Base-by-base conservation (phyloP, 2,329 filamentous ascomycete genomes). In the Hirsutella minnesotensis region DNA sequence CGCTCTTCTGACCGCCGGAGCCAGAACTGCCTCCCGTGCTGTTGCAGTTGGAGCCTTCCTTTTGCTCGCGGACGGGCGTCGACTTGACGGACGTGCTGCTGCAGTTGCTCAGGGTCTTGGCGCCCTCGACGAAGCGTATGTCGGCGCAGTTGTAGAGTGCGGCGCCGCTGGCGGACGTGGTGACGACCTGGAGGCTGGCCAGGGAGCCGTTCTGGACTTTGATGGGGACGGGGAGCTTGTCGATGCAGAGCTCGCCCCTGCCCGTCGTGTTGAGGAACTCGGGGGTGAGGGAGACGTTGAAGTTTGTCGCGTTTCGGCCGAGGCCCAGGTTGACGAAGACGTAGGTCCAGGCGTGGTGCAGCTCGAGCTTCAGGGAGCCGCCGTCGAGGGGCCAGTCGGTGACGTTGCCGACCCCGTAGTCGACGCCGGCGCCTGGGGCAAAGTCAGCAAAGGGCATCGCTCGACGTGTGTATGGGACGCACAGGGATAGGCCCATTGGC, bases 81-180 rank as follows among this genome's bases (percentile, higher is more conserved):
- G 19, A 13, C 3, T 13, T 65, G 37, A 85, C 64, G 29, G 71
- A 73, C 3, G 55, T 53, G 19, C 37, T 41, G 3, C 45, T 53
- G 47, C 58, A 60, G 45, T 60, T 59, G 21, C 63, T 56, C 15
- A 72, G 65, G 9, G 64, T 57, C 16, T 69, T 64, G 4, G 74
- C 67, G 10, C 65, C 63, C 41, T 65, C 63, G 27, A 69, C 72
- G 64, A 89, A 81, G 21, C 75, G 79, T 50, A 88, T 75, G 53
- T 89, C 83, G 55, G 83, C 80, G 60, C 84, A 89, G 61, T 81
- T 83, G 62, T 86, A 88, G 27, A 88, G 63, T 15, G 81, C 78
- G 33, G 68, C 70, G 18, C 68, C 72, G 4, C 64, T 66, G 19
- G 73, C 67, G 22, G 76, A 78, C 38, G 77, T 67, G 4, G 77